Percentiles rank a stretch among this genome's conserved stretches.
Conservation (phyloP, 371 early-diverging fungal species). For the Mucor indicus region DNA sequence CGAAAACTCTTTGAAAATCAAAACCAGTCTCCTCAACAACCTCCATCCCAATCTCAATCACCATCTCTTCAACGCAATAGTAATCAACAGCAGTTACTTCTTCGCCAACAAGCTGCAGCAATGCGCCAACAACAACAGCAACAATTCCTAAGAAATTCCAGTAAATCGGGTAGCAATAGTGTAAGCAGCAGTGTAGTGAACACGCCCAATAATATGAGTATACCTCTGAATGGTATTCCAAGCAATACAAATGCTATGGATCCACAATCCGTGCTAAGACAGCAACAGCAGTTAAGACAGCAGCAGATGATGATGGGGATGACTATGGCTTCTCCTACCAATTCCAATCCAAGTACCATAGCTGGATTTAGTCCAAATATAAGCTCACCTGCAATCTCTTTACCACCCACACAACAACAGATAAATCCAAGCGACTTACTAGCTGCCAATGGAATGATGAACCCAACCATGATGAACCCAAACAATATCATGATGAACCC, state of each 20-base stretch:
- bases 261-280: slow-evolving; percentile 1
- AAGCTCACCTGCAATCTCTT: slow-evolving; percentile 1
- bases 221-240: no score
- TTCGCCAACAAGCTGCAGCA: slow-evolving; percentile 18
- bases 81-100: slow-evolving; percentile 3
- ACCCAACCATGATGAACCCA: slow-evolving; percentile 6
- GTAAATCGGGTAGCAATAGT: neutral
- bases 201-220: neutral
- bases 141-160: slow-evolving; percentile 2
- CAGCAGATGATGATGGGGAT: slow-evolving; percentile 4
- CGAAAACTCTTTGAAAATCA: slow-evolving; percentile 23
- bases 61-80: slow-evolving; percentile 3
- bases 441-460: slow-evolving; percentile 21
- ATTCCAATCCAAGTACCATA: neutral
- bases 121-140: slow-evolving; percentile 20
- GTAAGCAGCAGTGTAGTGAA: neutral
- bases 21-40: neutral
- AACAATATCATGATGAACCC: slow-evolving; percentile 18
- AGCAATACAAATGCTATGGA: neutral
- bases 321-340: neutral
- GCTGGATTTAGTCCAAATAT: neutral
- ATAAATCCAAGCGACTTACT: slow-evolving; percentile 23
- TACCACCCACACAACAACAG: neutral
- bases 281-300: slow-evolving; percentile 4
- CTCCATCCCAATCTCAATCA: neutral